Percentiles rank a stretch among this genome's conserved stretches.
phyloP scores from a whole-genome alignment of 1,284 basidiomycete genomes.

The Microbotryomycetes sp. region DNA sequence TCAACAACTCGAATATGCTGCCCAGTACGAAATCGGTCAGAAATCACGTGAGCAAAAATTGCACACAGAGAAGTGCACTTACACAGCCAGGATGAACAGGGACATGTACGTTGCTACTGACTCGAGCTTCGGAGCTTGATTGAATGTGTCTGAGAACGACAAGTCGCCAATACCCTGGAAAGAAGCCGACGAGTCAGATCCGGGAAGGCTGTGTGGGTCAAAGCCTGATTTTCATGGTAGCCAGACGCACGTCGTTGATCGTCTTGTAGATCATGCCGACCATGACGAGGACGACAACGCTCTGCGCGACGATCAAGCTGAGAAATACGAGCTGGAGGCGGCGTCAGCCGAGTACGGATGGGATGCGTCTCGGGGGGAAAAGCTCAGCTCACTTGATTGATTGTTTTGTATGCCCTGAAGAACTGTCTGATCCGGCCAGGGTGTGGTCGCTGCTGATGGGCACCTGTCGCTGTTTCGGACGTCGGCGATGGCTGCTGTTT shows the following conservation, averaged over 20 bases:
- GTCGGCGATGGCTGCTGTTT: background rate
- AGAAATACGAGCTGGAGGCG: slow-evolving; percentile 19
- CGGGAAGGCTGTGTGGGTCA: no score
- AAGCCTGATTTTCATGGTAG: no score
- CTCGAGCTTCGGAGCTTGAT: slow-evolving; percentile 17
- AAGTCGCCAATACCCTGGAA: slow-evolving; percentile 17
- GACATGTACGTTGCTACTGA: slow-evolving; percentile 27
- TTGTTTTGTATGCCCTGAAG: slow-evolving; percentile 16
- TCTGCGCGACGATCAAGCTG: slow-evolving; percentile 15
- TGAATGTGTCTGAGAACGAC: slow-evolving; percentile 1
- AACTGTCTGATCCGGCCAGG: background rate
- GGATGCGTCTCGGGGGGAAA: no score
- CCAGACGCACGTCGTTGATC: slow-evolving; percentile 4
- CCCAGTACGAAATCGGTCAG: background rate
- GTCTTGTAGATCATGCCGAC: slow-evolving; percentile 20
- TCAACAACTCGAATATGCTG: slow-evolving; percentile 29
- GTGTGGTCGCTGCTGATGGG: no score
- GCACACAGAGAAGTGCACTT: background rate
- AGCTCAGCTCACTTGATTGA: slow-evolving; percentile 14
- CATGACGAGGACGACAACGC: slow-evolving; percentile 17
- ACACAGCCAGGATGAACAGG: slow-evolving; percentile 31
- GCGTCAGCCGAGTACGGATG: background rate
- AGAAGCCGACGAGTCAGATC: background rate
- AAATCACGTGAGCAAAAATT: background rate
- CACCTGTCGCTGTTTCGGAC: no score